Conservation (phyloP, 306 rosid species). For the Cercis canadensis region DNA sequence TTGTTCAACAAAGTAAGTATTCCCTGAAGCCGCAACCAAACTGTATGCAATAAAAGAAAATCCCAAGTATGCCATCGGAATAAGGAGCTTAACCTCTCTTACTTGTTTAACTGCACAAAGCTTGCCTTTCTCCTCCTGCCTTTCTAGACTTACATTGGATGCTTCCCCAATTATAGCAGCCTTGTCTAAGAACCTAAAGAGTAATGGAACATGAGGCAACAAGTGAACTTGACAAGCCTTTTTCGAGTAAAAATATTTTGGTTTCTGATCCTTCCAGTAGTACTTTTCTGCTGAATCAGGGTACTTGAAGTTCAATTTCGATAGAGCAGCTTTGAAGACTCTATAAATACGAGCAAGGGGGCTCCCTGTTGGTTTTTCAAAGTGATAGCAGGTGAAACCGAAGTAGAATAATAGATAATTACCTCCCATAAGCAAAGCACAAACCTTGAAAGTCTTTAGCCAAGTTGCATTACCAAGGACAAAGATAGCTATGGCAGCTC, state of each 20-base stretch:
- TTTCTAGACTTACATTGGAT: background rate
- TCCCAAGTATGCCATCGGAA: background rate
- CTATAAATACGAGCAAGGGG: no score
- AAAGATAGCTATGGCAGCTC: no score
- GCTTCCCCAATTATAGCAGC: background rate
- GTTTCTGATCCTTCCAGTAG: background rate
- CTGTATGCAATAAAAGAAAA: background rate
- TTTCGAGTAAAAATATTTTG: background rate
- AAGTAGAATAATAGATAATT: no score
- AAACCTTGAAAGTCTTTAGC: no score
- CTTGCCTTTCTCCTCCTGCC: background rate
- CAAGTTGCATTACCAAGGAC: no score
- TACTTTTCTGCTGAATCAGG: background rate
- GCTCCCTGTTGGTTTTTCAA: no score
- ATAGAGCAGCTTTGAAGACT: no score
- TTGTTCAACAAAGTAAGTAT: slow-evolving; percentile 25
- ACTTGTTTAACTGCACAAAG: slow-evolving; percentile 11
- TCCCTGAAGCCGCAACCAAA: background rate
- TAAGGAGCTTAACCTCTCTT: slow-evolving; percentile 1
- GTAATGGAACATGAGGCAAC: background rate
- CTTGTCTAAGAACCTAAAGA: slow-evolving; percentile 10
- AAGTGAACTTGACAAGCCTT: background rate
- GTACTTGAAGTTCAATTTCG: no score
- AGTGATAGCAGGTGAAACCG: no score
- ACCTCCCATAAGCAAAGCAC: no score